Evolutionary conservation across 2,329 filamentous ascomycete genomes (phyloP).

Genomic region (Aspergillus tanneri): DNA sequence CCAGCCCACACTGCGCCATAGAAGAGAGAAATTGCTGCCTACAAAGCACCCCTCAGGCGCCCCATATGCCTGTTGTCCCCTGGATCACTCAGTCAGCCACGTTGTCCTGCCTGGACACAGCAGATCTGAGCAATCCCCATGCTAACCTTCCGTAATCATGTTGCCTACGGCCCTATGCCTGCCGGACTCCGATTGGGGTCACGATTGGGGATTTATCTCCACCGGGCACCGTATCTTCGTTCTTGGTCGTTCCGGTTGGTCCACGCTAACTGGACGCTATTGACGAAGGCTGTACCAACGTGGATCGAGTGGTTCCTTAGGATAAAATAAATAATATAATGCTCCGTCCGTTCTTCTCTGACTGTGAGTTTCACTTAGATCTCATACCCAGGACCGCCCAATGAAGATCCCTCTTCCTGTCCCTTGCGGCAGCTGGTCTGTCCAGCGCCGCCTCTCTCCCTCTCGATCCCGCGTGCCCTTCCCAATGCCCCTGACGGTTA

Average conservation of each 20-base stretch:
- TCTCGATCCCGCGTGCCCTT: conserved; percentile 39
- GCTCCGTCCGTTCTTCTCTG: too few species aligned
- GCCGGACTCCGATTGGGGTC: conserved; percentile 6
- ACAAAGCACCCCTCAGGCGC: too few species aligned
- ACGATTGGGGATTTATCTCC: conserved; percentile 6
- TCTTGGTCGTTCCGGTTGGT: conserved; percentile 11
- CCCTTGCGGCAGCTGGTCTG: conserved; percentile 9
- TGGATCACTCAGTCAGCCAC: too few species aligned
- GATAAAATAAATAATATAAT: background rate
- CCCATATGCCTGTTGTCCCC: too few species aligned
- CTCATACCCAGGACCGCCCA: background rate
- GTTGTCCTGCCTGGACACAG: too few species aligned
- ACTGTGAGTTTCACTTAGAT: too few species aligned
- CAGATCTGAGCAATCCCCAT: background rate
- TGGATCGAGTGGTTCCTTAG: too few species aligned
- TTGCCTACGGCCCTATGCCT: conserved; percentile 11
- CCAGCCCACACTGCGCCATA: too few species aligned
- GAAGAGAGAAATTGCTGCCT: too few species aligned
- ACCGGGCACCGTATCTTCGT: conserved; percentile 1
- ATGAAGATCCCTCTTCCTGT: conserved; percentile 14
- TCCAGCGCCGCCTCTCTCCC: conserved; percentile 11
- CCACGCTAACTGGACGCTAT: conserved; percentile 2
- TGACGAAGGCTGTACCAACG: background rate
- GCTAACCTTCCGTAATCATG: background rate
- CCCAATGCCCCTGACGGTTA: conserved; percentile 67